Base-by-base conservation (phyloP, 2,329 filamentous ascomycete genomes). In the Cladophialophora immunda region DNA sequence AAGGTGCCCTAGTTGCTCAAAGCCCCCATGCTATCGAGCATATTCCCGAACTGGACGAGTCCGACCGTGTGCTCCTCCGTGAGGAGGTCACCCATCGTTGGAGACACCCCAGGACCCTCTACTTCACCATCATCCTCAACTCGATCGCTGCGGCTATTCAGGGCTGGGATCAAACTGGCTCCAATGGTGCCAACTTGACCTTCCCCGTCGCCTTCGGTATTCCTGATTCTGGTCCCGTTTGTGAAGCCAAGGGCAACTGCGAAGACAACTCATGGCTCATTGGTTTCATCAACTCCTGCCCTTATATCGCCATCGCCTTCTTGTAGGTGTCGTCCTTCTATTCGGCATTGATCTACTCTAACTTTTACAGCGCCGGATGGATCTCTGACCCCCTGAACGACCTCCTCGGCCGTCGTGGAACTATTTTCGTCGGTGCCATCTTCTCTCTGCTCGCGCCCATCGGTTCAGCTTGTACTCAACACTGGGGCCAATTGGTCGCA, bases 1-100 rank as follows among this genome's bases (percentile, higher is more conserved):
- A 89, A 73, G 92, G 90, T 36, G 92, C 91, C 3, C 82, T 94
- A 11, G 85, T 93, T 19, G 92, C 92, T 2, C 90, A 92, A 76
- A 87, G 90, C 71, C 90, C 90, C 0, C 80, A 81, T 8, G 82
- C 83, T 32, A 91, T 85, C 75, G 89, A 92, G 65, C 80, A 83
- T 36, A 83, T 93, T 47, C 80, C 86, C 58, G 85, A 86, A 11
- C 83, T 94, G 1, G 79, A 83, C 62, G 83, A 89, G 19, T 70
- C 72, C 0, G 84, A 86, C 52, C 81, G 79, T 36, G 69, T 75
- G 11, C 71, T 75, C 0, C 74, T 86, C 27, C 73, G 78, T 2
- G 72, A 79, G n/a, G 84, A 86, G 69, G 75, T 79, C 3, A 79
- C 77, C 1, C 79, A 81, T 64, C 76, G 80, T 5, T 86, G 84